Conservation (phyloP, 768 basidiomycete species). For the Paxillus rubicundulus region DNA sequence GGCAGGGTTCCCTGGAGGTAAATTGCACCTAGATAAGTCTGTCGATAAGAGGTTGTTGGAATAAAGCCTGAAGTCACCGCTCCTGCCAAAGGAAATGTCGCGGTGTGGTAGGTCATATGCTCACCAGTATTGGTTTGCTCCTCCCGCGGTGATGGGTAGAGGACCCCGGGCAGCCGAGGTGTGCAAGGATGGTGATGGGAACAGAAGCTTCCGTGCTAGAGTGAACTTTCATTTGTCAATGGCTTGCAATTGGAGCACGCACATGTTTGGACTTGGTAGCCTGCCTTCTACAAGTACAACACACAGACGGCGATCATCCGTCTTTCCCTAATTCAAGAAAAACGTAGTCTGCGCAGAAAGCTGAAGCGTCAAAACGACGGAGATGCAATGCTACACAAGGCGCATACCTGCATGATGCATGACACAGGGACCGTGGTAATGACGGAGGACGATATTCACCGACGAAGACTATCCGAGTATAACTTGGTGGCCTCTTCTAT, state of each 20-base stretch:
- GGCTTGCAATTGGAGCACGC: not conserved
- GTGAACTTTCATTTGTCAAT: no score
- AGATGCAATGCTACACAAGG: not conserved
- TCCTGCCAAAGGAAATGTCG: no score
- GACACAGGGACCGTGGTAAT: slow-evolving; percentile 8
- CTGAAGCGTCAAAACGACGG: not conserved
- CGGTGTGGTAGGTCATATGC: no score
- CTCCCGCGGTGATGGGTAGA: no score
- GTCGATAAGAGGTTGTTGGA: no score
- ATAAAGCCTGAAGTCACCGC: no score
- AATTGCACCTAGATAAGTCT: no score
- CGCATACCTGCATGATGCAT: not conserved
- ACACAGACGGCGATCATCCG: not conserved
- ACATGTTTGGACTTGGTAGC: not conserved
- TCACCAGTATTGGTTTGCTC: no score
- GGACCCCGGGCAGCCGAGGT: no score
- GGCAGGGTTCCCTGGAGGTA: no score
- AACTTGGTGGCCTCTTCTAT: not conserved
- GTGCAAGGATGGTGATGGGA: no score
- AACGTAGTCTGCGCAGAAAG: not conserved
- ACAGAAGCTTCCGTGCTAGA: no score
- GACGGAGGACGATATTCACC: slow-evolving; percentile 20
- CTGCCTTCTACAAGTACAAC: not conserved
- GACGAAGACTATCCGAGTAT: slow-evolving; percentile 10
- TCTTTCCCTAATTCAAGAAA: not conserved